phyloP scores from a whole-genome alignment of 805 yeast species.

The Starmerella floris region DNA sequence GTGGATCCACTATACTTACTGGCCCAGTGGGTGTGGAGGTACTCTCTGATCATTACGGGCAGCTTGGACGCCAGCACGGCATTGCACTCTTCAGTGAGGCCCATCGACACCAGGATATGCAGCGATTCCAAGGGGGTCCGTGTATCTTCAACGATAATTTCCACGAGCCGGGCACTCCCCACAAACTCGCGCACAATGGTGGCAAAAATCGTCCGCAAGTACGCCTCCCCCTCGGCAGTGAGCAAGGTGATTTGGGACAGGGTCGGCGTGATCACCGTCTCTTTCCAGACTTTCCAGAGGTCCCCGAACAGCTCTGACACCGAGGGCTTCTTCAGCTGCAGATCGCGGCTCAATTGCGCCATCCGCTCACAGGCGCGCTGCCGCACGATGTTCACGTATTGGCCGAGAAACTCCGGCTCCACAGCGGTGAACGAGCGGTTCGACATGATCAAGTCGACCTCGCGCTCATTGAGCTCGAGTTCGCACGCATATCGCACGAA shows the following conservation, averaged over 20 bases:
- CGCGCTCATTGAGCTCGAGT: background rate
- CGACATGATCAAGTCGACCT: background rate
- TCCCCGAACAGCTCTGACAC: background rate
- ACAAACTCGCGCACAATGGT: slow-evolving; percentile 19
- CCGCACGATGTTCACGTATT: background rate
- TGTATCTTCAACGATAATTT: slow-evolving; percentile 1
- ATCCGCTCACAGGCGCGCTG: background rate
- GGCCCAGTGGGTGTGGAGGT: slow-evolving; percentile 9
- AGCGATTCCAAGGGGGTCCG: background rate
- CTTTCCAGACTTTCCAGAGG: background rate
- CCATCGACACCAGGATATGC: slow-evolving; percentile 11
- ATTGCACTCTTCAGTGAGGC: slow-evolving; percentile 20
- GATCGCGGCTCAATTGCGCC: background rate
- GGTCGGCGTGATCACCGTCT: background rate
- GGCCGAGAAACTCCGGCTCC: background rate
- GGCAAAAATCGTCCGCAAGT: slow-evolving; percentile 12
- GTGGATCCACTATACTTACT: slow-evolving; percentile 3
- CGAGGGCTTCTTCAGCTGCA: background rate
- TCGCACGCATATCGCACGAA: background rate
- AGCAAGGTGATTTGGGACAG: background rate
- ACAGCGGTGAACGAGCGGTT: background rate
- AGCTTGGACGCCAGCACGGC: slow-evolving; percentile 15
- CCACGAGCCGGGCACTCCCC: slow-evolving; percentile 5
- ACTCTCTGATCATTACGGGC: slow-evolving; percentile 12
- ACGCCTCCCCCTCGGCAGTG: background rate